Conservation (phyloP, 352 stramenopile species). For the Phytopythium ostracodes region DNA sequence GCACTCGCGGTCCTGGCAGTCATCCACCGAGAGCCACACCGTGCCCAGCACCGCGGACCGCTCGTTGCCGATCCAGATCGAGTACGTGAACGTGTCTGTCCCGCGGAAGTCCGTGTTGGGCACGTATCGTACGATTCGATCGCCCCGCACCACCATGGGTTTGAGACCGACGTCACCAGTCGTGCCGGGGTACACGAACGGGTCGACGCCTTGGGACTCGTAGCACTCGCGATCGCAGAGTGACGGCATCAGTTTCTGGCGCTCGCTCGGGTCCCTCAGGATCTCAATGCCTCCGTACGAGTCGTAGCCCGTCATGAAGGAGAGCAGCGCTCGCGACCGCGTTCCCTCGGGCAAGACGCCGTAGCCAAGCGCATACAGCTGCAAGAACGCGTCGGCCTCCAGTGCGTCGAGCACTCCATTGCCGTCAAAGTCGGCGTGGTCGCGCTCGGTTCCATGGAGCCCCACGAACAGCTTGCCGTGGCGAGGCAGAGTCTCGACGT, state of each 20-base stretch:
- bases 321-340: constrained; percentile 36
- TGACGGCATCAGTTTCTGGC: constrained; percentile 48
- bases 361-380: constrained; percentile 50
- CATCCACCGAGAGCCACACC: constrained; percentile 45
- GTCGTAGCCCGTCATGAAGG: constrained; percentile 48
- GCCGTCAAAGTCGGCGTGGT: constrained; percentile 58
- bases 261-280: constrained; percentile 40
- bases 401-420: constrained; percentile 53
- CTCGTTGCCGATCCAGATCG: constrained; percentile 36
- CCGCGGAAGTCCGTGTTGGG: constrained; percentile 45
- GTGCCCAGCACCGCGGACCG: constrained; percentile 46
- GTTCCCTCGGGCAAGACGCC: constrained; percentile 26
- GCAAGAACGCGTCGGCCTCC: constrained; percentile 50
- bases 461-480: constrained; percentile 61
- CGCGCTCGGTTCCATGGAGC: constrained; percentile 48
- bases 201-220: constrained; percentile 35
- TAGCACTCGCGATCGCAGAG: constrained; percentile 51
- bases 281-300: constrained; percentile 41
- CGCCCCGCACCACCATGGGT: constrained; percentile 30
- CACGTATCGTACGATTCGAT: constrained; percentile 57
- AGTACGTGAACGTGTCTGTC: constrained; percentile 55
- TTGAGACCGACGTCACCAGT: constrained; percentile 48
- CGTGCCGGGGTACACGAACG: constrained; percentile 49
- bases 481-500: constrained; percentile 58
- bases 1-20: constrained; percentile 49